Evolutionary conservation across 2,329 filamentous ascomycete genomes (phyloP), one percentile per base, ranked within the genome.

Genomic region (Neofusicoccum sp.): DNA sequence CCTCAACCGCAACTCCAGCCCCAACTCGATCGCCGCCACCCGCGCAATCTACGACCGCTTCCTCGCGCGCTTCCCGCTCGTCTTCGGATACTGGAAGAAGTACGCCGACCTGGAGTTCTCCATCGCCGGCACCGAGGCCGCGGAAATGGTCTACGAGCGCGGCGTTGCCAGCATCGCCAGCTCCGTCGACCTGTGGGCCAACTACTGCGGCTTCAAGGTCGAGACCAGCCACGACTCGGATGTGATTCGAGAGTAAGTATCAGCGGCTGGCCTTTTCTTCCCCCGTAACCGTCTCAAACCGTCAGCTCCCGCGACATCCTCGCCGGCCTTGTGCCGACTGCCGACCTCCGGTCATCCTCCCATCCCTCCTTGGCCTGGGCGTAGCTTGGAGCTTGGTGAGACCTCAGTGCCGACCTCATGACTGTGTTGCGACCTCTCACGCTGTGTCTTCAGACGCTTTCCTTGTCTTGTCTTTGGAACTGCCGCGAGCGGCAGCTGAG

Each of bases 71-170:
- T 99, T 97, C 66, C 95, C 95, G 2, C 84, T 98, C 9, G 86
- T 98, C 40, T 99, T 98, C 70, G 95, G 93, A 57, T 99, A 98
- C 80, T 99, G 95, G 95, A 98, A 98, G 81, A 98, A 97, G 75
- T 99, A 98, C 82, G 95, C 95, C 71, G 93, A 98, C 70, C 83
- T 96, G 65, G 95, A 99, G 72, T 99, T 99, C 78, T 92, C 92
- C 54, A 96, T 99, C 66, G 92, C 92, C 4, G 95, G 95, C 16
- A 96, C 95, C 4, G 95, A 99, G 80, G 93, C 93, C 44, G 95
- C 95, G 58, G 95, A 98, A 76, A 96, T 97, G 89, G 92, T 96
- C 75, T 99, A 97, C 70, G 95, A 99, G 79, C 87, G 95, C 74
- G 95, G 95, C 67, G 89, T 96, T 70, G 91, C 93, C 44, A 95